Conservation (phyloP, 1,284 basidiomycete genomes). For the Athelia sp. region DNA sequence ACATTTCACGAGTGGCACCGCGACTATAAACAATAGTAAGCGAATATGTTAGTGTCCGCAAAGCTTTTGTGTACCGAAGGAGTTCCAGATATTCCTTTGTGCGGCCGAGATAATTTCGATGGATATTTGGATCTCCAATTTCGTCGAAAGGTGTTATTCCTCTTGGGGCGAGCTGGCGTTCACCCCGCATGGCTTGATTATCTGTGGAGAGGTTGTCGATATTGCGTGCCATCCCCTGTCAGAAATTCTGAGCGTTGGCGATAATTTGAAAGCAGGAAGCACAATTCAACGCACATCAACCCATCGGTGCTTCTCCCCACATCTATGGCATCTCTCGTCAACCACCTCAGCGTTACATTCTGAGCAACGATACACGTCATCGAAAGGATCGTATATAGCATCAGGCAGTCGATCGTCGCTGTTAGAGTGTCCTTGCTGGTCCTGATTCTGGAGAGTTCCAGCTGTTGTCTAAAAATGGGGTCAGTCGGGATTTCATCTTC, state of each 20-base stretch:
- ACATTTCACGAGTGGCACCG: constrained; percentile 30
- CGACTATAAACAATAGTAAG: constrained; percentile 11
- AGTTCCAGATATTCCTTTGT: neutral
- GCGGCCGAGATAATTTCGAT: neutral
- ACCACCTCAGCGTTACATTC: neutral
- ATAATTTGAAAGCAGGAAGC: neutral
- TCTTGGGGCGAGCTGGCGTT: neutral
- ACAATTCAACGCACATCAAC: neutral
- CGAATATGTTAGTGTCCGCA: neutral
- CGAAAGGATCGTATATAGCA: neutral
- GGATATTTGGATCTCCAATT: neutral
- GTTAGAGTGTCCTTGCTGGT: too few relatives aligned
- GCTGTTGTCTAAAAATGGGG: too few relatives aligned
- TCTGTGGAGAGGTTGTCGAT: neutral
- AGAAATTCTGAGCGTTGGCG: too few relatives aligned
- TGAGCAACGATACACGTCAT: neutral
- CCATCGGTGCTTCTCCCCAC: neutral
- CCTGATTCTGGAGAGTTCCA: too few relatives aligned
- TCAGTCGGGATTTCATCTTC: too few relatives aligned
- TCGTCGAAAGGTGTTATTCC: neutral
- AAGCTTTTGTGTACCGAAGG: neutral
- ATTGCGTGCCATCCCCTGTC: neutral
- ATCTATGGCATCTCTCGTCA: neutral
- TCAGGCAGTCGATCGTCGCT: neutral
- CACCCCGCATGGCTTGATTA: neutral